Percentiles rank a stretch among this genome's conserved stretches.
Evolutionary conservation across 208 protist species (phyloP).

Genomic region (Acanthamoeba triangularis): DNA sequence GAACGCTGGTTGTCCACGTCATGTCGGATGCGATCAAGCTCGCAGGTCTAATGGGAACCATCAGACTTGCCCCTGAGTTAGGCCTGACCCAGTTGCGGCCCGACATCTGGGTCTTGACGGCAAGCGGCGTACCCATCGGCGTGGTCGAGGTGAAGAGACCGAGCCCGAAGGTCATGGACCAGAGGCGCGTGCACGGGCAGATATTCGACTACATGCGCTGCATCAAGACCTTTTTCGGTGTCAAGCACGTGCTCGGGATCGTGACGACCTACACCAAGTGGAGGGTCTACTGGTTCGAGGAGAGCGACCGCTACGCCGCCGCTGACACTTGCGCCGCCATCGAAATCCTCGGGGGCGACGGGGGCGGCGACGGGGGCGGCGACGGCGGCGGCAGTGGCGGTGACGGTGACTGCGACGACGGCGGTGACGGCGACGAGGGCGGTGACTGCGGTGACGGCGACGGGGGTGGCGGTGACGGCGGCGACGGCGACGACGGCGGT

Average conservation of each 20-base stretch:
- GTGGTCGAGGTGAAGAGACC: constrained; percentile 40
- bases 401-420: neutral
- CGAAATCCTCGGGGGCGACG: neutral
- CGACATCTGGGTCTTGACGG: neutral
- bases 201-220: constrained; percentile 26
- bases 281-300: constrained; percentile 18
- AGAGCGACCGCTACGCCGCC: neutral
- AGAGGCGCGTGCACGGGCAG: neutral
- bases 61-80: neutral
- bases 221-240: neutral
- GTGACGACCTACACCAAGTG: constrained; percentile 8
- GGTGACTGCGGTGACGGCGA: neutral
- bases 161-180: neutral
- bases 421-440: too few relatives aligned
- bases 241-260: constrained; percentile 29
- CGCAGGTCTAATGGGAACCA: neutral
- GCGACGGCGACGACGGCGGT: too few relatives aligned
- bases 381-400: too few relatives aligned
- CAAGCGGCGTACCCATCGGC: neutral
- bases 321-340: neutral
- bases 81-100: neutral
- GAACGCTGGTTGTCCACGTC: neutral
- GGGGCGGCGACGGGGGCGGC: too few relatives aligned
- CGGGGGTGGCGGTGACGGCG: too few relatives aligned
- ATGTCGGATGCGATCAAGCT: neutral